A percentile compares a stretch with the other conserved stretches of the same genome.
Evolutionary conservation across 331 rosid genomes (phyloP).

Genomic region (Rhamnella rubrinervis): DNA sequence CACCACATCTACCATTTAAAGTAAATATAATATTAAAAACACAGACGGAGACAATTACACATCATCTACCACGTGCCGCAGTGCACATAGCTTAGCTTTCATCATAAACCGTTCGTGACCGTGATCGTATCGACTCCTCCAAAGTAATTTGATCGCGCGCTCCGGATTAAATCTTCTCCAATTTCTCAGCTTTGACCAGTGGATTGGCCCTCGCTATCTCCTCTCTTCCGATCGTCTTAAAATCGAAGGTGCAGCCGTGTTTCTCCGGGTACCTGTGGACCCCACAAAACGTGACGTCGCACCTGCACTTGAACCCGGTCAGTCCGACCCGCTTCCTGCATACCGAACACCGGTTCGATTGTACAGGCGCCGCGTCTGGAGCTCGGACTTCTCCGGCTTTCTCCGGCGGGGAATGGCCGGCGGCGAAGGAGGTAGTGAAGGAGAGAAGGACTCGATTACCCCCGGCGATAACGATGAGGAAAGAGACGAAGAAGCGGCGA

Average conservation of each 20-base stretch:
- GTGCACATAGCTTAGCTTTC: background rate
- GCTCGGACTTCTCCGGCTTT: constrained; percentile 18
- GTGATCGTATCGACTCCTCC: constrained; percentile 5
- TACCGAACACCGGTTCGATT: constrained; percentile 58
- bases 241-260: constrained; percentile 80
- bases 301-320: constrained; percentile 79
- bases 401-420: constrained; percentile 24
- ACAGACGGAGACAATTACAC: constrained; percentile 13
- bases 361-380: constrained; percentile 17
- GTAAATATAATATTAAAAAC: background rate
- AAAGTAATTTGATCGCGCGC: constrained; percentile 21
- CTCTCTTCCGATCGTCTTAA: constrained; percentile 68
- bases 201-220: constrained; percentile 90
- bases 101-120: background rate
- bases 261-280: constrained; percentile 87
- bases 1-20: constrained; percentile 1
- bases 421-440: constrained; percentile 27
- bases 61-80: constrained; percentile 7
- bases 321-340: constrained; percentile 78
- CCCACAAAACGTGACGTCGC: constrained; percentile 83
- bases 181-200: constrained; percentile 68
- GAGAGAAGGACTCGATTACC: constrained; percentile 17
- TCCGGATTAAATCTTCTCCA: constrained; percentile 51
- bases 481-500: constrained; percentile 25
- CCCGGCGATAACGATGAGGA: background rate